Conservation (phyloP, 257 asterid species). For the Henckelia pumila region DNA sequence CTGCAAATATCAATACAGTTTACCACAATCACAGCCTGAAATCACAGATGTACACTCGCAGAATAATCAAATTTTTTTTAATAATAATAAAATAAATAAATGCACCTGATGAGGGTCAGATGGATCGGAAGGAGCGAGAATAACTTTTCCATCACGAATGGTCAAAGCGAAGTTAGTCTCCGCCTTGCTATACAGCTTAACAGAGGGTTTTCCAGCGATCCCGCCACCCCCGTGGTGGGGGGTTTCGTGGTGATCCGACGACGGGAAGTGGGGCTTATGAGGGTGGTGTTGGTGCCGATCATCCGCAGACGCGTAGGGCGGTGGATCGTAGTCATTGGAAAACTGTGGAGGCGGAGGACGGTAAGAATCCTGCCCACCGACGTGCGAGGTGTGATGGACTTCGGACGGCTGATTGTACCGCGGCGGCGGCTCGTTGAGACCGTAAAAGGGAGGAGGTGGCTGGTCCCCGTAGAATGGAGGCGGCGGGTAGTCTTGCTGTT, state of each 20-base stretch:
- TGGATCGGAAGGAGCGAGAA: conserved; percentile 61
- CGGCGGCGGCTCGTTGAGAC: background rate
- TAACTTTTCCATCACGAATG: conserved; percentile 67
- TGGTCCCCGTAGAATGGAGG: background rate
- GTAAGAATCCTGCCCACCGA: background rate
- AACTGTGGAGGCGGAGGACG: conserved; percentile 20
- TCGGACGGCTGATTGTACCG: background rate
- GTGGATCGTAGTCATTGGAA: conserved; percentile 15
- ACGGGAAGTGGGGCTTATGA: conserved; percentile 32
- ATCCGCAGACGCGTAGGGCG: conserved; percentile 28
- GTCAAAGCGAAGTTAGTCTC: conserved; percentile 59
- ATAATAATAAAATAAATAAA: background rate
- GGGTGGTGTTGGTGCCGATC: conserved; percentile 29
- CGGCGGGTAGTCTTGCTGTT: background rate
- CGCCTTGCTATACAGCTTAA: conserved; percentile 65
- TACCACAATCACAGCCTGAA: background rate
- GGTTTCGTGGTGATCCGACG: conserved; percentile 23
- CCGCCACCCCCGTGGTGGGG: conserved; percentile 31
- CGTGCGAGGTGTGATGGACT: background rate
- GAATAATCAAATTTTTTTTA: too few relatives aligned
- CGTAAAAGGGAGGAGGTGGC: background rate
- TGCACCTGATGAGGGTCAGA: conserved; percentile 67
- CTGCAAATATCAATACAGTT: conserved; percentile 21
- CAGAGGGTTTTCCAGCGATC: conserved; percentile 46
- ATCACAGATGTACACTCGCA: background rate